phyloP scores from a whole-genome alignment of 2,329 filamentous ascomycete genomes.

The Paraconiothyrium sp. region DNA sequence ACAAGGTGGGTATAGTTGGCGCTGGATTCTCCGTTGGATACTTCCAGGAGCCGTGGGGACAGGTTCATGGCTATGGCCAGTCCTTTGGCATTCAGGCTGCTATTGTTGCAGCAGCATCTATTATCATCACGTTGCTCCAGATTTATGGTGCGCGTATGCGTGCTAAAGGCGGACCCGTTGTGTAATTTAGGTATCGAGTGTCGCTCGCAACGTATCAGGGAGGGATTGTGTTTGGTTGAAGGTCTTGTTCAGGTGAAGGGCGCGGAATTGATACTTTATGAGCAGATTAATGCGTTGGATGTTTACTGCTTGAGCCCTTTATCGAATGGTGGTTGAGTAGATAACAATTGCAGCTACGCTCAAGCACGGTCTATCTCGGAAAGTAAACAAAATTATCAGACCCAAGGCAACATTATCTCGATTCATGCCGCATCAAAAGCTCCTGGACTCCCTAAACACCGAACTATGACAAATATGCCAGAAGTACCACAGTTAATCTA shows the following conservation, averaged over 20 bases:
- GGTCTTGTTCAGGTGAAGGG: background rate
- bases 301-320: no score
- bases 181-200: slow-evolving; percentile 3
- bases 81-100: slow-evolving; percentile 48
- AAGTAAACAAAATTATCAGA: no score
- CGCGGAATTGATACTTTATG: background rate
- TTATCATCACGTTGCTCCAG: slow-evolving; percentile 40
- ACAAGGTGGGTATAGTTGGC: slow-evolving; percentile 24
- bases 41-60: slow-evolving; percentile 48
- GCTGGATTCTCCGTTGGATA: slow-evolving; percentile 48
- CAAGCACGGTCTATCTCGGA: no score
- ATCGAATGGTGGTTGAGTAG: no score
- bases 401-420: no score
- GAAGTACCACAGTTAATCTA: background rate
- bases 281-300: background rate
- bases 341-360: no score
- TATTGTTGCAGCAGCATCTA: slow-evolving; percentile 41
- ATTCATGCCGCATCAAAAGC: no score
- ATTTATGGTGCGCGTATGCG: slow-evolving; percentile 40
- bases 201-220: background rate
- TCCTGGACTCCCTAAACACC: background rate
- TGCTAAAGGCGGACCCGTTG: slow-evolving; percentile 31
- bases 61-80: slow-evolving; percentile 39
- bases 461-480: background rate
- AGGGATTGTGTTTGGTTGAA: background rate